These are phyloP conservation scores for Pseudozyma tsukubaensis DNA, from an alignment of 1,284 basidiomycete genomes.

Conservation along the genomic window DNA sequence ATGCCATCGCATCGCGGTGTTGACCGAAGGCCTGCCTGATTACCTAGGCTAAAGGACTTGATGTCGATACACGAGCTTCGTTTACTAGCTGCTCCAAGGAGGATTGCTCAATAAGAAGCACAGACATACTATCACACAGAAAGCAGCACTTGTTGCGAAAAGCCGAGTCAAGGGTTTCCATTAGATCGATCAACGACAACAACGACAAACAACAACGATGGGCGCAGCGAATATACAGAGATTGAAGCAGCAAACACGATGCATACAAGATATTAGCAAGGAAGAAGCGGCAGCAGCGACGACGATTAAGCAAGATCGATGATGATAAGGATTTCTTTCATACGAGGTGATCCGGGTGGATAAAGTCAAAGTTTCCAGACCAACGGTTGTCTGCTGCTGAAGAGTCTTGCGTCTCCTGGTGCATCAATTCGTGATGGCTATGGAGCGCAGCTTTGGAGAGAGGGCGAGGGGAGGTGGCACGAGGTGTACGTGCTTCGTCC, in stretches of 20 bases:
- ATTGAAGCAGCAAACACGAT: neutral
- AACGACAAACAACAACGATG: neutral
- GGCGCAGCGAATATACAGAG: neutral
- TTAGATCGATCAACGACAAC: no score
- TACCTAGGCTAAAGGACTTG: no score
- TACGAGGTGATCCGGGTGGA: constrained; percentile 47
- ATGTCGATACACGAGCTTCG: no score
- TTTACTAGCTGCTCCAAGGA: no score
- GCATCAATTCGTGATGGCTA: constrained; percentile 12
- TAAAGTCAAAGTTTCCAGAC: constrained; percentile 32
- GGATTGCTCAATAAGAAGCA: no score
- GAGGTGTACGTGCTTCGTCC: constrained; percentile 47
- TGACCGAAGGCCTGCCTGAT: no score
- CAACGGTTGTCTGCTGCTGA: neutral
- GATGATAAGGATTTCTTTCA: neutral
- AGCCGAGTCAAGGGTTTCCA: neutral
- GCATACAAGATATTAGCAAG: neutral
- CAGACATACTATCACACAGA: no score
- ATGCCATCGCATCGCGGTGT: no score
- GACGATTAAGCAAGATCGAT: no score
- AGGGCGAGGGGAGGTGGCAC: constrained; percentile 36
- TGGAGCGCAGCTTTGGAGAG: constrained; percentile 19
- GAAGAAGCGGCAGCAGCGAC: no score
- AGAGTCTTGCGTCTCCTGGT: neutral
- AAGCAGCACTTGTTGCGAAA: neutral